Percentiles rank a stretch among this genome's conserved stretches.
phyloP scores from a whole-genome alignment of 2,329 filamentous ascomycete genomes.

The Alternaria solani region DNA sequence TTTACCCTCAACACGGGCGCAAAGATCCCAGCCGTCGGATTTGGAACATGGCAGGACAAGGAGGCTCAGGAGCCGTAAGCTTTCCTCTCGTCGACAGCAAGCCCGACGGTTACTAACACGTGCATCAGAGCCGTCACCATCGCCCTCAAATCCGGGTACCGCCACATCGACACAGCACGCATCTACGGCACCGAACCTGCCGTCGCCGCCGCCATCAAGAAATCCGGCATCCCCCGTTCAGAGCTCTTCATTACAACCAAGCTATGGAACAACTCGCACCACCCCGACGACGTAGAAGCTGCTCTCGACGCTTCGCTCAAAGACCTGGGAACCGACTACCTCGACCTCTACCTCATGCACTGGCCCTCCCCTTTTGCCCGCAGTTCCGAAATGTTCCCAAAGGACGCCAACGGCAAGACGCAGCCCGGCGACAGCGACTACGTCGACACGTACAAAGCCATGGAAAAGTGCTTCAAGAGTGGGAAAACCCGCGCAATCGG shows the following conservation, averaged over 20 bases:
- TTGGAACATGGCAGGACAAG: slow-evolving; percentile 53
- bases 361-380: slow-evolving; percentile 82
- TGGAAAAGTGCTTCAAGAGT: slow-evolving; percentile 50
- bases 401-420: slow-evolving; percentile 52
- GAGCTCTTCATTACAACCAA: slow-evolving; percentile 68
- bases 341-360: slow-evolving; percentile 82
- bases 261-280: slow-evolving; percentile 91
- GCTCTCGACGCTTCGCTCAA: slow-evolving; percentile 77
- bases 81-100: background rate
- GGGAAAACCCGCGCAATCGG: slow-evolving; percentile 45
- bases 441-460: slow-evolving; percentile 49
- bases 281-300: slow-evolving; percentile 69
- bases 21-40: slow-evolving; percentile 77
- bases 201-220: slow-evolving; percentile 40
- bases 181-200: slow-evolving; percentile 39
- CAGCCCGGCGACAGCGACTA: slow-evolving; percentile 37
- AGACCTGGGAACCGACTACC: slow-evolving; percentile 84
- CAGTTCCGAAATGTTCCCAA: slow-evolving; percentile 69
- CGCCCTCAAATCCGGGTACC: slow-evolving; percentile 39
- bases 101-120: background rate
- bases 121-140: slow-evolving; percentile 48
- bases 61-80: slow-evolving; percentile 39
- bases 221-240: slow-evolving; percentile 51
- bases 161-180: slow-evolving; percentile 42
- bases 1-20: slow-evolving; percentile 71